Percentiles rank a stretch among this genome's conserved stretches.
phyloP scores from a whole-genome alignment of 331 rosid genomes.

The Malus hybrid region DNA sequence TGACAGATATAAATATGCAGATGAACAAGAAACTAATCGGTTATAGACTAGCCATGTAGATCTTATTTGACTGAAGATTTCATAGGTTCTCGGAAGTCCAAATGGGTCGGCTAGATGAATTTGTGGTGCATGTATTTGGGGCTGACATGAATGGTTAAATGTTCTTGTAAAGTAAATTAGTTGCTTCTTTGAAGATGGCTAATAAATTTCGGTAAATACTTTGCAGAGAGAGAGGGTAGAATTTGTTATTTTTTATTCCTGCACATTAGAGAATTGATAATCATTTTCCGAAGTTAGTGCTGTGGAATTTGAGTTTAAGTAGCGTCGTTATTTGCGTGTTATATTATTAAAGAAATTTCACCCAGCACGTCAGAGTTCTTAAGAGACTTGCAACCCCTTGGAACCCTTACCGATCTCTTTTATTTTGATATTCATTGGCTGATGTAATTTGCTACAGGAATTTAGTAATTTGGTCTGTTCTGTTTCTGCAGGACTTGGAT shows the following conservation, averaged over 20 bases:
- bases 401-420: neutral
- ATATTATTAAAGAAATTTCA: neutral
- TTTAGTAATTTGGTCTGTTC: neutral
- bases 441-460: neutral
- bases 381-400: neutral
- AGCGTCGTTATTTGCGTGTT: neutral
- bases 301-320: neutral
- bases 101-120: slow-evolving; percentile 79
- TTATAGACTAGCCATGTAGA: neutral
- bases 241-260: neutral
- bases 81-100: slow-evolving; percentile 28
- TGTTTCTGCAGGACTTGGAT: slow-evolving; percentile 37
- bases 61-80: neutral
- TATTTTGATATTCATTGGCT: neutral
- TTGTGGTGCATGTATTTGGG: slow-evolving; percentile 60
- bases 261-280: neutral
- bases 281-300: neutral
- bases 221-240: too few species aligned
- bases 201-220: neutral
- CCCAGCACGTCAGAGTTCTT: neutral
- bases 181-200: slow-evolving; percentile 37
- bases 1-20: neutral
- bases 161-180: slow-evolving; percentile 29
- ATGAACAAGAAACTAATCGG: neutral
- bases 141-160: slow-evolving; percentile 34